Conservation (phyloP, 2,329 filamentous ascomycete genomes). For the Tolypocladium capitatum region DNA sequence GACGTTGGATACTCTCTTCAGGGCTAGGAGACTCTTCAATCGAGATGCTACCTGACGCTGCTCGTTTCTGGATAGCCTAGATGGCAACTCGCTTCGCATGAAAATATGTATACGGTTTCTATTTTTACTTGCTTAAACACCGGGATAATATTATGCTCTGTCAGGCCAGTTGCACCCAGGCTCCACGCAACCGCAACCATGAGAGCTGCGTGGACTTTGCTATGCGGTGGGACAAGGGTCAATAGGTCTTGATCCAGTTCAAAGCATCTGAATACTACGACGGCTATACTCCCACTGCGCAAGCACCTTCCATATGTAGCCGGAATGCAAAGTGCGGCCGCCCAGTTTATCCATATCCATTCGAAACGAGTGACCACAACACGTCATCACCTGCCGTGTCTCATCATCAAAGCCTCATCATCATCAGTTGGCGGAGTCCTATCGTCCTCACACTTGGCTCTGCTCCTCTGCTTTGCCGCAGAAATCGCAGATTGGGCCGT, state of each 20-base stretch:
- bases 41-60: no score
- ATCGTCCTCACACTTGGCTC: neutral
- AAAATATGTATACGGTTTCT: no score
- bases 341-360: neutral
- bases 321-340: neutral
- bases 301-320: neutral
- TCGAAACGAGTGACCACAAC: neutral
- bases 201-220: constrained; percentile 48
- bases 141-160: no score
- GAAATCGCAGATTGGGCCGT: neutral
- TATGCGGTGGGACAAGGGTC: neutral
- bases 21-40: constrained; percentile 26
- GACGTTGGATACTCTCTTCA: constrained; percentile 53
- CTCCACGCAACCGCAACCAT: no score
- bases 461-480: neutral
- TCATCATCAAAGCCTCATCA: constrained; percentile 25
- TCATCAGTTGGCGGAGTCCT: constrained; percentile 19
- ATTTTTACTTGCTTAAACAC: no score
- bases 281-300: neutral
- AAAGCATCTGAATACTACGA: neutral
- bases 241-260: neutral
- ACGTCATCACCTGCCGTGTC: neutral
- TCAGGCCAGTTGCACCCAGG: no score
- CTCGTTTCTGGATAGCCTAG: no score
- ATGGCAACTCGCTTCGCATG: no score